Evolutionary conservation across 2,329 filamentous ascomycete species (phyloP), one percentile per base, ranked within the genome.

Genomic region (Berkeleyomyces basicola): DNA sequence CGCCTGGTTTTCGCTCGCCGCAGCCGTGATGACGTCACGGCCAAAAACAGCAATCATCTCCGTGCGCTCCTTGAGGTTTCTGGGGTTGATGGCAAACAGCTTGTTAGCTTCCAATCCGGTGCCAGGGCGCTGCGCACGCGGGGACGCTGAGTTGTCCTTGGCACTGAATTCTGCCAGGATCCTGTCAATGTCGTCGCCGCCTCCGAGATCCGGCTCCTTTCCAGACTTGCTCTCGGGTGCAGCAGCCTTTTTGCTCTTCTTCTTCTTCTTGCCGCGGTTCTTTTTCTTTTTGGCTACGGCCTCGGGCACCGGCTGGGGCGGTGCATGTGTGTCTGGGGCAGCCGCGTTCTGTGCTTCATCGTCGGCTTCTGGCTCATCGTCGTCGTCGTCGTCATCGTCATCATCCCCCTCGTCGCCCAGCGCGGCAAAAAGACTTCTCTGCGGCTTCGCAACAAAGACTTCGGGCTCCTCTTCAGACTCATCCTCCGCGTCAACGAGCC

Each of bases 61-160:
- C 69, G 96, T 95, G 43, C 86, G 79, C 6, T 88, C 88, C 70
- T 92, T 91, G 9, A 99, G 80, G 68, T 90, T 83, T 67, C 87
- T 81, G 0, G 85, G 82, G 67, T 80, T 79, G 68, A 82, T 76
- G 39, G 74, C 71, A 1, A 83, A 71, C 67, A 61, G 69, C 68
- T 23, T 67, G 66, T 49, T 67, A 43, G 10, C 57, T 46, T 39
- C 31, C 14, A 39, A 10, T 14, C 7, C 10, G 7, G 42, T 37
- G 37, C 40, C 44, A 36, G 10, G 1, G 31, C 42, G 33, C 6
- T 16, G 31, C 42, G 57, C 23, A 39, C 61, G 65, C n/a, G 64
- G 16, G 23, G 55, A 16, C 4, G 39, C 31, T 23, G 58, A 3
- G 7, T 7, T n/a, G 40, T 46, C 58, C 44, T 59, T 42, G 40